These are phyloP conservation scores for Aspergillus carlsbadensis DNA, from an alignment of 495 filamentous ascomycete genomes.

Conservation along the genomic window DNA sequence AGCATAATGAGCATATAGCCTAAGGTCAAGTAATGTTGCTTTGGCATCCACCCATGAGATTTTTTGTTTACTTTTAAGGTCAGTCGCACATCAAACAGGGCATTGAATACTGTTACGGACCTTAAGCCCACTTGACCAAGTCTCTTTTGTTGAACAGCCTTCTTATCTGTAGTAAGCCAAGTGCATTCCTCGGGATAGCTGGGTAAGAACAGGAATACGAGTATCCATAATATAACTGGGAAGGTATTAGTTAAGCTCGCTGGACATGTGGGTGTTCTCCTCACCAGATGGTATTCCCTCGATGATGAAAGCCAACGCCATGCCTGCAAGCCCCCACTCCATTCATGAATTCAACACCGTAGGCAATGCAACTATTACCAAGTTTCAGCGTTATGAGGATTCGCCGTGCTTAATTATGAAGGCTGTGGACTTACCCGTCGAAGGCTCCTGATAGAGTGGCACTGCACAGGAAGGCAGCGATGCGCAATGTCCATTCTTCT, in stretches of 20 bases:
- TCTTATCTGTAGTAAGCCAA: conserved; percentile 54
- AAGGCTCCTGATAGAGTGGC: not conserved
- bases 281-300: conserved; percentile 62
- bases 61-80: conserved; percentile 48
- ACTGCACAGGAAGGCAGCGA: not conserved
- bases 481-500: not conserved
- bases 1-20: conserved; percentile 48
- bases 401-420: not conserved
- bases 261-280: too few species aligned
- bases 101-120: not conserved
- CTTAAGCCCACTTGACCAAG: not conserved
- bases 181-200: conserved; percentile 61
- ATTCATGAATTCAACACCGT: conserved; percentile 66
- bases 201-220: conserved; percentile 61
- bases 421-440: not conserved
- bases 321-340: conserved; percentile 57
- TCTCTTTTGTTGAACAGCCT: conserved; percentile 35
- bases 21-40: conserved; percentile 60
- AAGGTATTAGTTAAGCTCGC: not conserved
- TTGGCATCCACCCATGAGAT: conserved; percentile 58
- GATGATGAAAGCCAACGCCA: conserved; percentile 75
- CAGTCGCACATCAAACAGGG: too few species aligned
- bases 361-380: conserved; percentile 54
- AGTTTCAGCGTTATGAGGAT: too few species aligned
- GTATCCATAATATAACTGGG: conserved; percentile 33